A percentile compares a stretch with the other conserved stretches of the same genome.
Evolutionary conservation across 1,284 basidiomycete species (phyloP).

Genomic region (Moesziomyces parantarcticus): DNA sequence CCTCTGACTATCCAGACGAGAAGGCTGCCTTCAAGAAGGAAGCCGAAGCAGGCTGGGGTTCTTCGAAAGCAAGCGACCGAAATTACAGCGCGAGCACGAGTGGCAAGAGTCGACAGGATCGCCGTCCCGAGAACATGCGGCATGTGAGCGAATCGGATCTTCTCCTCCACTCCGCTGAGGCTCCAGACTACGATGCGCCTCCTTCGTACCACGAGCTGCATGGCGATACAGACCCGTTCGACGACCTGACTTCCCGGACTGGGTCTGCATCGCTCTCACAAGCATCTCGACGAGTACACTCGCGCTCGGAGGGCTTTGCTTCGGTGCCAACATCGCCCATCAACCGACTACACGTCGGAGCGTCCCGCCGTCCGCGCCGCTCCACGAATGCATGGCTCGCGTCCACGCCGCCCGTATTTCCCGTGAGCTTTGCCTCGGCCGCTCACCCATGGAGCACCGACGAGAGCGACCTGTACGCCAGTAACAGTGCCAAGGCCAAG

Average conservation of each 20-base stretch:
- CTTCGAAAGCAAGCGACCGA: background rate
- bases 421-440: conserved; percentile 11
- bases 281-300: background rate
- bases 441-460: background rate
- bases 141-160: conserved; percentile 32
- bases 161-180: conserved; percentile 10
- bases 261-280: conserved; percentile 3
- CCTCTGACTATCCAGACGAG: conserved; percentile 1
- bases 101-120: background rate
- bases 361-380: conserved; percentile 8
- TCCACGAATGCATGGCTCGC: conserved; percentile 11
- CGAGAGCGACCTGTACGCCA: conserved; percentile 21
- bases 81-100: background rate
- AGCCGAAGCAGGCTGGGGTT: background rate
- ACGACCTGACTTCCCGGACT: conserved; percentile 1
- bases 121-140: background rate
- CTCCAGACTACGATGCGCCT: conserved; percentile 21
- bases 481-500: conserved; percentile 1
- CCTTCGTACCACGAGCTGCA: conserved; percentile 39
- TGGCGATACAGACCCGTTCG: conserved; percentile 23
- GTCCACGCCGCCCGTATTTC: background rate
- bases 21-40: background rate
- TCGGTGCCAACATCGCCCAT: conserved; percentile 21
- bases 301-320: conserved; percentile 12
- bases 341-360: conserved; percentile 1